A percentile compares a stretch with the other conserved stretches of the same genome.
Conservation (phyloP, 306 rosid species). For the Sophora flavescens region DNA sequence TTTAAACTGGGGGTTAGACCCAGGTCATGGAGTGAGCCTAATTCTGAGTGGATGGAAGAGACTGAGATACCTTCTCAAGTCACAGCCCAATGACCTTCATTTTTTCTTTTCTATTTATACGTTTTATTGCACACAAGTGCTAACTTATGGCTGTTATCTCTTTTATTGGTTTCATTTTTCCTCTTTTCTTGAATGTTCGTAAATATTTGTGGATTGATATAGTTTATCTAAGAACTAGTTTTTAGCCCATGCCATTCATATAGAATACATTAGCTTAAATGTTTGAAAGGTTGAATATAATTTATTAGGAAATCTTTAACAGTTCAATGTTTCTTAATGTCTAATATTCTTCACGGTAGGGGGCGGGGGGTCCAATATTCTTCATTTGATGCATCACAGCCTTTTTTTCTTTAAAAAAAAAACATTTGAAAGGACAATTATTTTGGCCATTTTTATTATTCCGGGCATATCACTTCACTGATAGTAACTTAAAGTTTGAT, state of each 20-base stretch:
- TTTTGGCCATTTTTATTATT: not conserved
- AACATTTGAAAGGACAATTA: not conserved
- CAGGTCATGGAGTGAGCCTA: constrained; percentile 86
- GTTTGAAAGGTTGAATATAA: not conserved
- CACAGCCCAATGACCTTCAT: constrained; percentile 31
- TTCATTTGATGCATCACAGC: too few relatives aligned
- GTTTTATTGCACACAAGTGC: constrained; percentile 12
- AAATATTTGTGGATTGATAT: not conserved
- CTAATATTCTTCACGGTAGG: not conserved
- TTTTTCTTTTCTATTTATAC: not conserved
- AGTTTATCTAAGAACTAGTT: not conserved
- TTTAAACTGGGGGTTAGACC: constrained; percentile 73
- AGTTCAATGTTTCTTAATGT: not conserved
- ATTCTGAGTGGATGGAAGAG: constrained; percentile 79
- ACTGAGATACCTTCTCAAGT: constrained; percentile 48
- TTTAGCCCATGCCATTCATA: not conserved
- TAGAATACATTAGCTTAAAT: not conserved
- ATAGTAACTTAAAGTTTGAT: not conserved
- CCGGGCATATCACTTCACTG: not conserved
- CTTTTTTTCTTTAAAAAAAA: not conserved
- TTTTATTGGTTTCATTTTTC: not conserved
- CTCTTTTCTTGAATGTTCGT: not conserved
- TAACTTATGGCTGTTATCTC: not conserved
- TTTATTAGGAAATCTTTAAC: not conserved
- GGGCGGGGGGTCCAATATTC: too few relatives aligned